Evolutionary conservation across 257 asterid genomes (phyloP).

Genomic region (Scutellaria barbata): DNA sequence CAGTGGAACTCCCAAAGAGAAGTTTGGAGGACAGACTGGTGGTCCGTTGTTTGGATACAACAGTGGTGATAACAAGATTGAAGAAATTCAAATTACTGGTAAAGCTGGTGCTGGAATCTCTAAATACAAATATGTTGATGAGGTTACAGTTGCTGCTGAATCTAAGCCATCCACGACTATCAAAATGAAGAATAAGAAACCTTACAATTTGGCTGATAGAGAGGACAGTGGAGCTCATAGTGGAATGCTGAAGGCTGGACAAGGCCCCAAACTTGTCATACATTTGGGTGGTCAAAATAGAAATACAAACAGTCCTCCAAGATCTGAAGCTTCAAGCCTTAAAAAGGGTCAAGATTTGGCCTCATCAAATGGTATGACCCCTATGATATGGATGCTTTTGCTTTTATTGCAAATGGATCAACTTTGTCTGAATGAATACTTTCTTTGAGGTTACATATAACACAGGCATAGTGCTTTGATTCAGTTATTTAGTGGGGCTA

Average conservation of each 20-base stretch:
- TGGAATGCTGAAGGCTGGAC: slow-evolving; percentile 53
- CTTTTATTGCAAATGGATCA: slow-evolving; percentile 15
- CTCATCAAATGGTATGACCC: slow-evolving; percentile 60
- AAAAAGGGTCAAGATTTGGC: slow-evolving; percentile 59
- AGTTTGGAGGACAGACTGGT: slow-evolving; percentile 45
- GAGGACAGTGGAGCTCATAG: slow-evolving; percentile 56
- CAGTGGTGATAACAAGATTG: slow-evolving; percentile 45
- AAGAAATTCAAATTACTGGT: slow-evolving; percentile 46
- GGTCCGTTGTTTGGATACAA: slow-evolving; percentile 43
- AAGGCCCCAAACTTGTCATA: slow-evolving; percentile 83
- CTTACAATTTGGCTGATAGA: slow-evolving; percentile 43
- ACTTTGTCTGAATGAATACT: slow-evolving; percentile 9
- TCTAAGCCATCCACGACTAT: slow-evolving; percentile 58
- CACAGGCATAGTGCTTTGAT: slow-evolving; percentile 19
- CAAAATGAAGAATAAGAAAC: slow-evolving; percentile 60
- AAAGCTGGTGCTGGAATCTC: slow-evolving; percentile 59
- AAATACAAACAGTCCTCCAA: slow-evolving; percentile 58
- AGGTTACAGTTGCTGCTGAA: slow-evolving; percentile 46
- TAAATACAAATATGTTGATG: slow-evolving; percentile 59
- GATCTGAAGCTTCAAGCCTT: slow-evolving; percentile 64
- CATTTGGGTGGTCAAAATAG: slow-evolving; percentile 78
- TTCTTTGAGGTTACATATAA: slow-evolving; percentile 22
- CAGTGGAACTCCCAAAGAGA: slow-evolving; percentile 42
- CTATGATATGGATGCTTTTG: slow-evolving; percentile 22
- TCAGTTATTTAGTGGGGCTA: slow-evolving; percentile 28